phyloP scores from a whole-genome alignment of 306 rosid species.

The Medicago truncatula region MtrunA17r5.0-ANR NC_053045.1:28459501-28460000 shows the following conservation, averaged over 20 bases:
- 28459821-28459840: slow-evolving; percentile 69
- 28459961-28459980: slow-evolving; percentile 63
- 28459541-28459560: slow-evolving; percentile 8
- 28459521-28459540: slow-evolving; percentile 34
- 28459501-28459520: slow-evolving; percentile 5
- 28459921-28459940: slow-evolving; percentile 90
- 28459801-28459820: slow-evolving; percentile 29
- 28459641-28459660: slow-evolving; percentile 71
- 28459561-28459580: slow-evolving; percentile 1
- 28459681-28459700: slow-evolving; percentile 82
- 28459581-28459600: neutral
- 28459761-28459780: slow-evolving; percentile 35
- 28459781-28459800: slow-evolving; percentile 38
- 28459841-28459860: slow-evolving; percentile 78
- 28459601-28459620: slow-evolving; percentile 39
- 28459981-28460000: slow-evolving; percentile 74
- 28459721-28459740: slow-evolving; percentile 86
- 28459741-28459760: slow-evolving; percentile 85
- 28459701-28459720: slow-evolving; percentile 94
- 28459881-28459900: slow-evolving; percentile 86
- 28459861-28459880: slow-evolving; percentile 94
- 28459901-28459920: slow-evolving; percentile 84
- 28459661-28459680: slow-evolving; percentile 83
- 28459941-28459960: slow-evolving; percentile 80
- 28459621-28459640: slow-evolving; percentile 75